Base-by-base conservation (phyloP, 176 grass and related monocot species). In the Oryza glaberrima region DNA sequence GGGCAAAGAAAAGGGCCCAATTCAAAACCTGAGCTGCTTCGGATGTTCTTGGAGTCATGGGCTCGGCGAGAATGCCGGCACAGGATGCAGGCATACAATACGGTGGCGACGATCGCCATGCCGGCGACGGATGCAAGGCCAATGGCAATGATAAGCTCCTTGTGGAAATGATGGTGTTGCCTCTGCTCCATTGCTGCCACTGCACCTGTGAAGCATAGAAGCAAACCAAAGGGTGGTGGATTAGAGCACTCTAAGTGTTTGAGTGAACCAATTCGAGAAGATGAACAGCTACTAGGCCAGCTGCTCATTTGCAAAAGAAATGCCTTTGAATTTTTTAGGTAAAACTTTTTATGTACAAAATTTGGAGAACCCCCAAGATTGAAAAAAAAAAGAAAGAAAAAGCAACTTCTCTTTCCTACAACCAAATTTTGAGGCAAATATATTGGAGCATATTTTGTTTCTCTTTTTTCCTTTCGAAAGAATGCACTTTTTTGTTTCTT, bases 81-180 rank as follows among this genome's bases (percentile, higher is more conserved):
- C 70, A 92, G 54, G 38, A 99, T 74, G 77, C 81, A 89, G 66
- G 91, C 93, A 19, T 72, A 96, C 22, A 86, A 16, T 30, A 67
- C 76, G 2, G 88, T 91, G 9, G 88, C 10, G 19, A 88, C 2
- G 67, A 99, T 88, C 46, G 63, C 67, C 28, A 81, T 30, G 17
- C 84, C 70, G 10, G 96, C 91, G 15, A 94, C 11, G 30, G 96
- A 94, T 35, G 90, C 83, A 26, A 99, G 67, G 40, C 76, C 81
- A 51, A 92, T 77, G 36, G 96, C 93, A 54, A 92, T 45, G 22
- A 91, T 58, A 73, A 96, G 74, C 84, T 94, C 93, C 81, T 54
- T 88, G 81, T 72, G 91, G 25, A 90, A 78, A 87, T 88, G 91
- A 87, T 89, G 91, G 25, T 64, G 90, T 44, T 72, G 91, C 34